These are phyloP conservation scores for Curvularia sp. DNA, from an alignment of 2,329 filamentous ascomycete genomes.

Conservation along the genomic window DNA sequence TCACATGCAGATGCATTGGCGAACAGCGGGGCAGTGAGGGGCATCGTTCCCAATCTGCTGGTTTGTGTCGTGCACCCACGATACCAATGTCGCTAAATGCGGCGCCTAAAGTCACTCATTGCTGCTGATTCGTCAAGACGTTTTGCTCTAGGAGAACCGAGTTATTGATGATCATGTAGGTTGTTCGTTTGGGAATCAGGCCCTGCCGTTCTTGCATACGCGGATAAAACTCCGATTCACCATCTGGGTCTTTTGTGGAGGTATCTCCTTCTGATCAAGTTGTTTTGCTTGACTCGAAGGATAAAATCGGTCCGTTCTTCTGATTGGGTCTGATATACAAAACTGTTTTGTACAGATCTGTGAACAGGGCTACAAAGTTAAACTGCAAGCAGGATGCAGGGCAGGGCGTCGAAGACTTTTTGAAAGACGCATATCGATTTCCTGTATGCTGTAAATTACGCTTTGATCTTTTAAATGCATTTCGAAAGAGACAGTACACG, in stretches of 20 bases:
- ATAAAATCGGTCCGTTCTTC: neutral
- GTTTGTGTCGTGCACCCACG: slow-evolving; percentile 5
- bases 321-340: neutral
- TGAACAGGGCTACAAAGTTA: neutral
- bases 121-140: neutral
- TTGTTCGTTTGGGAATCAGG: neutral
- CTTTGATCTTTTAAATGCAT: too few species aligned
- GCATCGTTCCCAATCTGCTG: slow-evolving; percentile 9
- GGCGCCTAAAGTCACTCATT: neutral
- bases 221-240: neutral
- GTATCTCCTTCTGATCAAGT: neutral
- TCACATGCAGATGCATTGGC: slow-evolving; percentile 16
- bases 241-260: neutral
- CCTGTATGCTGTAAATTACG: too few species aligned
- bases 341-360: neutral
- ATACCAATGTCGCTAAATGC: neutral
- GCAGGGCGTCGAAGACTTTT: neutral
- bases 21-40: slow-evolving; percentile 26
- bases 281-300: neutral
- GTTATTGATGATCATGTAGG: neutral
- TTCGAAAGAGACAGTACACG: too few species aligned
- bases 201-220: neutral
- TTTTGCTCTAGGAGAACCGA: neutral
- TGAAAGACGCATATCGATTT: neutral
- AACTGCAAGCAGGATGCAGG: neutral